Base-by-base conservation (phyloP, 2,329 filamentous ascomycete genomes). In the Paramyrothecium roridum region DNA sequence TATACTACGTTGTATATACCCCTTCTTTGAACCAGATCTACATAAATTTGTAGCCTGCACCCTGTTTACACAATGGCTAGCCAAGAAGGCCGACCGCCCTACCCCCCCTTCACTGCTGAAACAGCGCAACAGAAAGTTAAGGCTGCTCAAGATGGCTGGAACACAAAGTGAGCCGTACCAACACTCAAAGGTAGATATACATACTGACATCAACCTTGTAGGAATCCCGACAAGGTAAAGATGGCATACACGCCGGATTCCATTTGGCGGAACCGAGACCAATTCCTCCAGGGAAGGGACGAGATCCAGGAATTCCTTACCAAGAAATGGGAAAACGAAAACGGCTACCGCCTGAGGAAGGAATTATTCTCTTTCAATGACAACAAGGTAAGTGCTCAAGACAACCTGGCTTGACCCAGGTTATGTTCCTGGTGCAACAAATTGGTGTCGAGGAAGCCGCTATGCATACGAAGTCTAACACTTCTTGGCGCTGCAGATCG, bases 141-240 rank as follows among this genome's bases (percentile, higher is more conserved):
- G 73, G 87, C 86, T 19, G 91, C 90, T 0, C 91, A 96, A 68
- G 83, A 91, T 68, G 77, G 87, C 3, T 96, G 91, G 91, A 96
- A 96, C 65, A 88, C 86, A 1, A 82, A 77, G 88, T 90, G 70
- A 61, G 75, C 19, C 45, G 26, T 26, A 6, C 26, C 26, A 21
- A 7, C 16, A 50, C 8, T 43, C n/a, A n/a, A n/a, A n/a, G n/a
- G n/a, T n/a, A 11, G 10, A 12, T 11, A 11, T 3, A 3, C 20
- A 22, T 48, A 19, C 46, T 48, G 46, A 20, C 13, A 10, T 16
- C 8, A 7, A 22, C n/a, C 3, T 22, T 23, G 22, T 57, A 91
- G 87, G 64, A 77, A 90, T 57, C 89, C 90, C 0, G 73, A 78
- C 3, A 73, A 72, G 1, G 80, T 95, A 33, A 85, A 89, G 52